Evolutionary conservation across 768 basidiomycete species (phyloP).

Genomic region (Dictyophora rubrovolvata): DNA sequence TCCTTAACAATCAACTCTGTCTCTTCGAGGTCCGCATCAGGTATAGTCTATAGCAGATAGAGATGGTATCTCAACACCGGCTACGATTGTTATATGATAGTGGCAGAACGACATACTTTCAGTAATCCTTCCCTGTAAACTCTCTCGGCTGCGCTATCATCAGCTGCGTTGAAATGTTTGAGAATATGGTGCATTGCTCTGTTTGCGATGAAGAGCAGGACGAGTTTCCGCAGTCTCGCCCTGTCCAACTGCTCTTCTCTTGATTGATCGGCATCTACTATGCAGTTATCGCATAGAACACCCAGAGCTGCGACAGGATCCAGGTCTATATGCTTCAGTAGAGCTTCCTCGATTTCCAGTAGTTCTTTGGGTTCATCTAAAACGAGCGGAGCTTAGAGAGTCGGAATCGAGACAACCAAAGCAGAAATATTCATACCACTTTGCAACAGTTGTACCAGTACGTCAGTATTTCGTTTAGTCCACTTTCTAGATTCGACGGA

Average conservation of each 20-base stretch:
- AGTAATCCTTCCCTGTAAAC: slow-evolving; percentile 38
- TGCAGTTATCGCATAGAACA: slow-evolving; percentile 55
- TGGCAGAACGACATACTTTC: slow-evolving; percentile 28
- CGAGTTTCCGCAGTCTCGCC: slow-evolving; percentile 46
- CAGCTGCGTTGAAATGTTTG: slow-evolving; percentile 29
- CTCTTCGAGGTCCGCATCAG: slow-evolving; percentile 28
- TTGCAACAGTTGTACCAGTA: slow-evolving; percentile 64
- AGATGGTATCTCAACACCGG: neutral
- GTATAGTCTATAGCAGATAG: slow-evolving; percentile 34
- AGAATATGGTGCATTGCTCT: slow-evolving; percentile 36
- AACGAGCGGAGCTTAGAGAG: neutral
- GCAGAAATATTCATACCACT: slow-evolving; percentile 40
- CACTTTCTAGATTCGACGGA: slow-evolving; percentile 41
- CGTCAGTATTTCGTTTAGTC: slow-evolving; percentile 65
- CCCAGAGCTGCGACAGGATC: slow-evolving; percentile 50
- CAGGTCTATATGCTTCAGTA: slow-evolving; percentile 54
- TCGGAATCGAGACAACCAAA: neutral
- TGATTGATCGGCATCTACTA: slow-evolving; percentile 5
- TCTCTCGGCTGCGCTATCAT: slow-evolving; percentile 36
- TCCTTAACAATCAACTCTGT: slow-evolving; percentile 34
- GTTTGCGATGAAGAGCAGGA: slow-evolving; percentile 46
- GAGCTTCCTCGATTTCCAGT: slow-evolving; percentile 45
- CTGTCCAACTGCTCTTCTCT: slow-evolving; percentile 53
- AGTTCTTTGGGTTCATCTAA: slow-evolving; percentile 62
- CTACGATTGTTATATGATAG: too few relatives aligned